A percentile compares a stretch with the other conserved stretches of the same genome.
Conservation (phyloP, 345 rosid genomes). For the Mangifera indica region DNA sequence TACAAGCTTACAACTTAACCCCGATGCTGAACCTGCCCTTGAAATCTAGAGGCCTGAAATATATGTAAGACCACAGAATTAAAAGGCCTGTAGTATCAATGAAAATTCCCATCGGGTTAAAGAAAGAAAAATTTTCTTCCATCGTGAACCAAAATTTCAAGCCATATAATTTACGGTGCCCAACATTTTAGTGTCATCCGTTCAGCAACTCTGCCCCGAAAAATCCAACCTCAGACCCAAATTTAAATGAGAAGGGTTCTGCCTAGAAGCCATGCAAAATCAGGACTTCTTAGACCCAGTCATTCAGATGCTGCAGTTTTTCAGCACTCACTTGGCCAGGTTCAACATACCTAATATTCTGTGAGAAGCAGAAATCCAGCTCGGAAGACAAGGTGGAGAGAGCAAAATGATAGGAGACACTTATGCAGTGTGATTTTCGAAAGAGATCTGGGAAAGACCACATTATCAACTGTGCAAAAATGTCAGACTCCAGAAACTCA, state of each 20-base stretch:
- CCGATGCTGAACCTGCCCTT: background rate
- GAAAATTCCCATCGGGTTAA: background rate
- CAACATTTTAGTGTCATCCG: background rate
- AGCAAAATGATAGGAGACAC: background rate
- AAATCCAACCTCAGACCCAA: background rate
- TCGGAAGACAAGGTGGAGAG: background rate
- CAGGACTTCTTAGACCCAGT: conserved; percentile 1
- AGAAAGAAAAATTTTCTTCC: background rate
- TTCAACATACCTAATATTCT: background rate
- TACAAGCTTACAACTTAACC: background rate
- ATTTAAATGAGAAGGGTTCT: background rate
- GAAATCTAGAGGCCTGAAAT: background rate
- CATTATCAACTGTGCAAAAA: conserved; percentile 85
- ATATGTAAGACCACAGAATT: conserved; percentile 14
- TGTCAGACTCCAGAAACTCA: conserved; percentile 88
- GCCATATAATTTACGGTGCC: background rate
- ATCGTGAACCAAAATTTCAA: background rate
- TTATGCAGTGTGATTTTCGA: conserved; percentile 30
- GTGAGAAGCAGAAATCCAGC: background rate
- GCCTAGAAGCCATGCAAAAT: background rate
- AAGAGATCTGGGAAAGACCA: conserved; percentile 89
- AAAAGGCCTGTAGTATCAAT: conserved; percentile 8
- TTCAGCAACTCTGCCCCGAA: background rate
- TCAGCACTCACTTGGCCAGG: background rate
- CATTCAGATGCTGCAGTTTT: background rate